These are phyloP conservation scores for Pythium scleroteichum DNA, from an alignment of 352 stramenopile genomes.

Conservation along the genomic window DNA sequence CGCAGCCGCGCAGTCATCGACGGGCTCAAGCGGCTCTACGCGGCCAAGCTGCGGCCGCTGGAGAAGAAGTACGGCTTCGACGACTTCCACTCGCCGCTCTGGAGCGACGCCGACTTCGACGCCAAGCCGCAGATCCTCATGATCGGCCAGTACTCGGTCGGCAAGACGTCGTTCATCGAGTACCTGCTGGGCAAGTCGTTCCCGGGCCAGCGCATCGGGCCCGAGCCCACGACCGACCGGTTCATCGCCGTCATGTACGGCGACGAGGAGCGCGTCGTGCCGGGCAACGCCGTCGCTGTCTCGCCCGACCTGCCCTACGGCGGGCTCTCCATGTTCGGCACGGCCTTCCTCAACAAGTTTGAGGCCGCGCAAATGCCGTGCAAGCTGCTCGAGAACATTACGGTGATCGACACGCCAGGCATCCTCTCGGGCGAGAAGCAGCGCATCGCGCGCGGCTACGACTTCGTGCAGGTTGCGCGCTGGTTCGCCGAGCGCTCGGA, in stretches of 20 bases:
- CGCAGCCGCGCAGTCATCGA: constrained; percentile 76
- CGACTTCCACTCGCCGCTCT: constrained; percentile 91
- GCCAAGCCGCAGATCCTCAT: constrained; percentile 98
- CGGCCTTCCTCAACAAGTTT: constrained; percentile 98
- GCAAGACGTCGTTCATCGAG: constrained; percentile 98
- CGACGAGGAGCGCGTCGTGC: constrained; percentile 95
- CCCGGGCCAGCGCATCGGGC: constrained; percentile 95
- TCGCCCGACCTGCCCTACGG: constrained; percentile 94
- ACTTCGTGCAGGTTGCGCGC: constrained; percentile 92
- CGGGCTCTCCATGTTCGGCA: constrained; percentile 95
- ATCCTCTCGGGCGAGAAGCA: constrained; percentile 99
- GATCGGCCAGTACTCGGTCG: constrained; percentile 97
- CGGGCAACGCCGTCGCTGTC: constrained; percentile 96
- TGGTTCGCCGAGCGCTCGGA: constrained; percentile 97
- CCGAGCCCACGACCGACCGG: constrained; percentile 98
- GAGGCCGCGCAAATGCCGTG: constrained; percentile 95
- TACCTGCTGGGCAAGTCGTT: constrained; percentile 97
- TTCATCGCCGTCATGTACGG: constrained; percentile 98
- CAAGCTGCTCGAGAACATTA: constrained; percentile 94
- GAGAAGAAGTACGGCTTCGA: constrained; percentile 93
- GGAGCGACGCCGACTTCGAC: constrained; percentile 96
- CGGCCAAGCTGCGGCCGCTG: constrained; percentile 74
- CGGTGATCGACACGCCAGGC: constrained; percentile 97
- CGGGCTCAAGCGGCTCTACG: constrained; percentile 80
- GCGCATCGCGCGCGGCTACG: constrained; percentile 94